Evolutionary conservation across 2,329 filamentous ascomycete genomes (phyloP).

Genomic region (Colletotrichum cuscutae): DNA sequence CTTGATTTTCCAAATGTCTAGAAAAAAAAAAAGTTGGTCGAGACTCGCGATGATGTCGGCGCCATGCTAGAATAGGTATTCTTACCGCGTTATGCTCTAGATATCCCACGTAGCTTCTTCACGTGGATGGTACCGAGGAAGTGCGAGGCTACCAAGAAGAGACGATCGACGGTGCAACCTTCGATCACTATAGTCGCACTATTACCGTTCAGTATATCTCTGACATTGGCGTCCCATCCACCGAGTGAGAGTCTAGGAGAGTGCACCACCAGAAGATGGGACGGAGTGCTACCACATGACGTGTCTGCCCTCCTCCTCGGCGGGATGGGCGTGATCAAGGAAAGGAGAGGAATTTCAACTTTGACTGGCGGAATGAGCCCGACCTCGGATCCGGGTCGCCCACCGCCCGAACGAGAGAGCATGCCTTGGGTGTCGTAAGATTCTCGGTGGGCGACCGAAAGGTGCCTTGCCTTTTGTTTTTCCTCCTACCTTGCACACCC

Average conservation of each 20-base stretch:
- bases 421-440: conserved; percentile 9
- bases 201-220: neutral
- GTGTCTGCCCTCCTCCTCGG: neutral
- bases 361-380: neutral
- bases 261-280: neutral
- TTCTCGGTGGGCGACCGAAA: neutral
- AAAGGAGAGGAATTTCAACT: too few species aligned
- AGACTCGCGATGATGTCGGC: neutral
- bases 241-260: neutral
- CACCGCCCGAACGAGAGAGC: conserved; percentile 3
- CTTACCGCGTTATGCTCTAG: neutral
- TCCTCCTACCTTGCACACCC: neutral
- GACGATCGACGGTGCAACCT: neutral
- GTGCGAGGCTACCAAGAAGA: neutral
- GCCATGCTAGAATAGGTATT: neutral
- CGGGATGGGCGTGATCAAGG: neutral
- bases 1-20: neutral
- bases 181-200: neutral
- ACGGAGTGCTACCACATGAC: neutral
- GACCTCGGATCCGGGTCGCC: neutral
- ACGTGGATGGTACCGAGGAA: neutral
- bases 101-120: neutral
- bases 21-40: neutral
- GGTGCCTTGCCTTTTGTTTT: neutral
- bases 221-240: neutral